These are phyloP conservation scores for Penicillium hesseltinei DNA, from an alignment of 2,329 filamentous ascomycete genomes.

Conservation along the genomic window DNA sequence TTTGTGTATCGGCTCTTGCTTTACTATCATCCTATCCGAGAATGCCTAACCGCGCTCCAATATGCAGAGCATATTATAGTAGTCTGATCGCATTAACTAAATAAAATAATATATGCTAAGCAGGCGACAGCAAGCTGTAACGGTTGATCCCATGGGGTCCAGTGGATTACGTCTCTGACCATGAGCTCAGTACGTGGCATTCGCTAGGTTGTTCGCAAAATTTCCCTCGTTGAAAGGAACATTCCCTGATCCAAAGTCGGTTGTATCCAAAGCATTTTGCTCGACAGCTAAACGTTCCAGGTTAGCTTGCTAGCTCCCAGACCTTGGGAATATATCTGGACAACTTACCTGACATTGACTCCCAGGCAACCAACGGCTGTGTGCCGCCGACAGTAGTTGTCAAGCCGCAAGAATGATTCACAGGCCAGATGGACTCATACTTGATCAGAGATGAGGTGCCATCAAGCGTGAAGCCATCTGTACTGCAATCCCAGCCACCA, in stretches of 20 bases:
- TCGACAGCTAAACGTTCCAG: conserved; percentile 29
- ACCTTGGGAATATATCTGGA: neutral
- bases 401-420: conserved; percentile 49
- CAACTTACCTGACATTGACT: conserved; percentile 42
- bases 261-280: conserved; percentile 44
- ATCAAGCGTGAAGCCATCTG: conserved; percentile 40
- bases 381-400: conserved; percentile 43
- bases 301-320: neutral
- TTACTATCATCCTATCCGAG: no score
- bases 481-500: conserved; percentile 49
- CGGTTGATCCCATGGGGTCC: neutral
- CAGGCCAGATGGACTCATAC: conserved; percentile 50
- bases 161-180: neutral
- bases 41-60: no score
- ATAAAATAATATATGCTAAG: neutral
- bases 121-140: neutral
- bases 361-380: conserved; percentile 52
- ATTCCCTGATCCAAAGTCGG: conserved; percentile 49
- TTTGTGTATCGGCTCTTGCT: no score
- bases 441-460: conserved; percentile 48
- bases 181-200: conserved; percentile 33
- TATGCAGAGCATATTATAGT: no score
- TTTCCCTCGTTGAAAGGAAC: conserved; percentile 50
- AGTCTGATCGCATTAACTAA: neutral
- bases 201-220: conserved; percentile 47